These are phyloP conservation scores for Dendrobium catenatum DNA, from an alignment of 106 monocot species.

Conservation along the genomic window DNA sequence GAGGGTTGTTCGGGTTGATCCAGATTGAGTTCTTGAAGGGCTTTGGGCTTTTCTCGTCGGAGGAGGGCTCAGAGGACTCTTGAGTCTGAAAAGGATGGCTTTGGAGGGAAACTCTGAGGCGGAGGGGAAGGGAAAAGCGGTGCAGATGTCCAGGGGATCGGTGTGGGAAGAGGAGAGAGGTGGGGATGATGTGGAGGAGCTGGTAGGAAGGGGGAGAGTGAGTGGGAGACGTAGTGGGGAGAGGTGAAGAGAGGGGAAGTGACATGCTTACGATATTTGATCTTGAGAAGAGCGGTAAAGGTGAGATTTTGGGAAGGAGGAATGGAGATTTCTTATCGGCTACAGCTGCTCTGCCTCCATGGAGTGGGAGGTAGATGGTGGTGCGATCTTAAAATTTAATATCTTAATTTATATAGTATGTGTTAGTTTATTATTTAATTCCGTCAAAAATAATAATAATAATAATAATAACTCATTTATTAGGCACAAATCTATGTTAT, in stretches of 20 bases:
- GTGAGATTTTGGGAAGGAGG: neutral
- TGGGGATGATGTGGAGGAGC: neutral
- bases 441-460: too few relatives aligned
- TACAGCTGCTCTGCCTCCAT: too few relatives aligned
- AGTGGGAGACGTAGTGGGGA: neutral
- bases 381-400: too few relatives aligned
- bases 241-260: neutral
- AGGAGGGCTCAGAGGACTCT: constrained; percentile 1
- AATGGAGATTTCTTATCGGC: neutral
- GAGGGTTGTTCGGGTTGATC: constrained; percentile 63
- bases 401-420: too few relatives aligned
- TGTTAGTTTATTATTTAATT: too few relatives aligned
- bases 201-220: neutral
- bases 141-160: neutral
- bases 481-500: too few relatives aligned
- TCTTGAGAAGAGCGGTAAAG: neutral
- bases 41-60: constrained; percentile 18
- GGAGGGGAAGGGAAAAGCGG: neutral
- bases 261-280: neutral
- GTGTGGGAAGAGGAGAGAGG: neutral
- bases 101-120: neutral
- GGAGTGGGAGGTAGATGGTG: too few relatives aligned
- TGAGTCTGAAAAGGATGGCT: constrained; percentile 9
- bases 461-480: too few relatives aligned
- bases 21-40: constrained; percentile 55